phyloP scores from a whole-genome alignment of 768 basidiomycete species.

The Russula olivacea region DNA sequence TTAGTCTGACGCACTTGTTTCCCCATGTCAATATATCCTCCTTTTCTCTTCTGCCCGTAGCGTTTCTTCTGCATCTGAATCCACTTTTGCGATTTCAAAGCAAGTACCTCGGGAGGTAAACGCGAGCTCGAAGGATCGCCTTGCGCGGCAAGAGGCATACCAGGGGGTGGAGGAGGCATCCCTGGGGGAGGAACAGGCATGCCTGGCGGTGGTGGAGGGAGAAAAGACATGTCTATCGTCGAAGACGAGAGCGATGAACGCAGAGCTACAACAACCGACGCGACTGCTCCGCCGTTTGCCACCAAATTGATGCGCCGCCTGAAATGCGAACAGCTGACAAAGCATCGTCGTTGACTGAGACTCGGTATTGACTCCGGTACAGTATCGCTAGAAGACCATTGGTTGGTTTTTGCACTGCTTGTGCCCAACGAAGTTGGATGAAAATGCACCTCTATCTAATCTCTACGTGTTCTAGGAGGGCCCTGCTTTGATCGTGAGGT shows the following conservation, averaged over 20 bases:
- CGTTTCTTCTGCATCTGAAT: slow-evolving; percentile 87
- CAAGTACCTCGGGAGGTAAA: slow-evolving; percentile 64
- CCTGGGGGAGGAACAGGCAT: slow-evolving; percentile 30
- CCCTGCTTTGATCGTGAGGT: background rate
- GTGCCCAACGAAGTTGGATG: too few species aligned
- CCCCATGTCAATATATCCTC: slow-evolving; percentile 86
- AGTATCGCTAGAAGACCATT: too few species aligned
- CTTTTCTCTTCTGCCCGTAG: slow-evolving; percentile 86
- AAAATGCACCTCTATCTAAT: background rate
- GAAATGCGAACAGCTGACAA: background rate
- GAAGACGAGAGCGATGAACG: background rate
- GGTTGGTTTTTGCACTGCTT: too few species aligned
- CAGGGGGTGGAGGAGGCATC: slow-evolving; percentile 32
- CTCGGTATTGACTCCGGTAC: too few species aligned
- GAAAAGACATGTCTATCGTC: slow-evolving; percentile 15
- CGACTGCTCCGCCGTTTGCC: slow-evolving; percentile 14
- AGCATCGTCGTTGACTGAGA: too few species aligned
- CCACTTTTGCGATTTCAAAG: slow-evolving; percentile 96
- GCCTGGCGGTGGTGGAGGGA: slow-evolving; percentile 36
- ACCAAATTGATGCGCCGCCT: slow-evolving; percentile 12
- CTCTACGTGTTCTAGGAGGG: background rate
- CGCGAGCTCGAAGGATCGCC: slow-evolving; percentile 36
- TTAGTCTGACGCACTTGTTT: slow-evolving; percentile 63
- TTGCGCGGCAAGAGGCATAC: slow-evolving; percentile 27
- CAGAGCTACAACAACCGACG: slow-evolving; percentile 3